phyloP scores from a whole-genome alignment of 2,329 filamentous ascomycete genomes.

The Paecilomyces sp. region DNA sequence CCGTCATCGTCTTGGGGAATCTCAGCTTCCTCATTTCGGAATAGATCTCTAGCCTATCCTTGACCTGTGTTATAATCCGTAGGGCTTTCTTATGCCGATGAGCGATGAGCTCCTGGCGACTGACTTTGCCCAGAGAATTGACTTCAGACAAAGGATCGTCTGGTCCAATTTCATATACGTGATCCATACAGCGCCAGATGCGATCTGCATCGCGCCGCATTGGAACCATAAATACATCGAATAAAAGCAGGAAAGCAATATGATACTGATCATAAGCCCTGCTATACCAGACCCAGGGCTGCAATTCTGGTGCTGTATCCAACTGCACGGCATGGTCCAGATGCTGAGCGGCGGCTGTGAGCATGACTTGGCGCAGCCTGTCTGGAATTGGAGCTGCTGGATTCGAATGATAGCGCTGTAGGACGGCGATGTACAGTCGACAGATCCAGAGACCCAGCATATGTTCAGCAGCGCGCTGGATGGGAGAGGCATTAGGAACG shows the following conservation, averaged over 20 bases:
- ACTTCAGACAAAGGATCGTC: slow-evolving; percentile 37
- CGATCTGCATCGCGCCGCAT: slow-evolving; percentile 53
- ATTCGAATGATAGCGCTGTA: slow-evolving; percentile 59
- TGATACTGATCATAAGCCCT: slow-evolving; percentile 70
- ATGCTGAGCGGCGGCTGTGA: slow-evolving; percentile 52
- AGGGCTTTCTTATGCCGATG: slow-evolving; percentile 51
- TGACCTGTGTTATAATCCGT: slow-evolving; percentile 55
- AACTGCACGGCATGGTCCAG: slow-evolving; percentile 50
- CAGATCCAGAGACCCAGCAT: slow-evolving; percentile 59
- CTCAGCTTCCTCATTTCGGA: slow-evolving; percentile 20
- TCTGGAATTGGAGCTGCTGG: slow-evolving; percentile 31
- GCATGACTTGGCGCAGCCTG: slow-evolving; percentile 55
- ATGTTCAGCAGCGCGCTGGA: slow-evolving; percentile 57
- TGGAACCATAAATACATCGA: slow-evolving; percentile 57
- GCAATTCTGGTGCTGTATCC: slow-evolving; percentile 46
- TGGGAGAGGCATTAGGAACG: slow-evolving; percentile 42
- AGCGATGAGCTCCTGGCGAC: slow-evolving; percentile 10
- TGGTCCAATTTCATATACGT: slow-evolving; percentile 55
- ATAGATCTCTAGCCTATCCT: slow-evolving; percentile 33
- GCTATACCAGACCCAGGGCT: slow-evolving; percentile 61
- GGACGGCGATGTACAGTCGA: slow-evolving; percentile 58
- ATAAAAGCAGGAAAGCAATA: slow-evolving; percentile 59
- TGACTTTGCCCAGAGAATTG: slow-evolving; percentile 1
- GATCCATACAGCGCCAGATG: slow-evolving; percentile 66
- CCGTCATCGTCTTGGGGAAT: slow-evolving; percentile 15